These are phyloP conservation scores for cucumber (Cucumis sativus) DNA, from an alignment of 306 rosid genomes.

Conservation along the genomic window DNA sequence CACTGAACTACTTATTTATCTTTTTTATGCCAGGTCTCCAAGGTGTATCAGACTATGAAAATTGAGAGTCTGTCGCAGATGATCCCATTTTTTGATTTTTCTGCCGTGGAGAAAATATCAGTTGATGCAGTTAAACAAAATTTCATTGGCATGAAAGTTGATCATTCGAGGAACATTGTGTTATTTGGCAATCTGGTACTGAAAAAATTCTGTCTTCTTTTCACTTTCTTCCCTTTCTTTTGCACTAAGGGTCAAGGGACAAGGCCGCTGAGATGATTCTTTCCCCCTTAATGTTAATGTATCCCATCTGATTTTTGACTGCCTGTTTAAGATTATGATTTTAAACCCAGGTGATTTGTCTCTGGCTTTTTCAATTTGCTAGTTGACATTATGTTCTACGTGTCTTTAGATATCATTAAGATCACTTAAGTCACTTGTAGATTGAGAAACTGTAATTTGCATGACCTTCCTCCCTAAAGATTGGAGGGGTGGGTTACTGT, in stretches of 20 bases:
- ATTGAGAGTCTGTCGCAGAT: conserved; percentile 61
- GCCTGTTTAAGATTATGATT: not conserved
- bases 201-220: not conserved
- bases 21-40: conserved; percentile 49
- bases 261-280: not conserved
- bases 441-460: no score
- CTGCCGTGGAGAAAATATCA: conserved; percentile 70
- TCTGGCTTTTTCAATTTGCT: not conserved
- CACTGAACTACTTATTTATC: not conserved
- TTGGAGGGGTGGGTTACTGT: no score
- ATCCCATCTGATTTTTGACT: not conserved
- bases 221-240: not conserved
- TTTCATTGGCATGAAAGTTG: conserved; percentile 80
- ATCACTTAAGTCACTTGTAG: not conserved
- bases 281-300: not conserved
- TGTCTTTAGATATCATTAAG: not conserved
- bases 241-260: not conserved
- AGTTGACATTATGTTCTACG: not conserved
- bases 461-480: no score
- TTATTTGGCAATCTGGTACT: conserved; percentile 31
- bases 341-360: not conserved
- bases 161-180: conserved; percentile 66
- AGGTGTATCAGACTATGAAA: conserved; percentile 74
- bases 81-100: conserved; percentile 74
- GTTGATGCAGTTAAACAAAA: conserved; percentile 93